These are phyloP conservation scores for Plantago major DNA, from an alignment of 257 asterid genomes.

Conservation along the genomic window DNA sequence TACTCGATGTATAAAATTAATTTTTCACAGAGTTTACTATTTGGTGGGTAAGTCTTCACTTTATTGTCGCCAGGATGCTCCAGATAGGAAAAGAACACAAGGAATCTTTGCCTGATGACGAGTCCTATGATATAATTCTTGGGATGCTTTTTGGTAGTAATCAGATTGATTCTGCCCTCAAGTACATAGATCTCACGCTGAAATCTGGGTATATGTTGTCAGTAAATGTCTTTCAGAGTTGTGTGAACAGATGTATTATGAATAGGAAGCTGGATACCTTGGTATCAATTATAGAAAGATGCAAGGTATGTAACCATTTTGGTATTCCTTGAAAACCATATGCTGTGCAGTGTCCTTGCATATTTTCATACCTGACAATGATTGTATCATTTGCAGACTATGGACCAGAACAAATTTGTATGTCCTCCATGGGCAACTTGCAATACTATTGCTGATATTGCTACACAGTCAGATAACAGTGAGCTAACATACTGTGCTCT, in stretches of 20 bases:
- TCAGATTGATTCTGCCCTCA: constrained; percentile 64
- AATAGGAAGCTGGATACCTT: constrained; percentile 55
- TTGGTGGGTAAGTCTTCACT: constrained; percentile 27
- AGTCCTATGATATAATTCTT: constrained; percentile 71
- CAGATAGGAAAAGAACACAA: constrained; percentile 54
- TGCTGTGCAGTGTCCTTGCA: constrained; percentile 9
- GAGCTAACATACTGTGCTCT: constrained; percentile 64
- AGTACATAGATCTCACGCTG: constrained; percentile 52
- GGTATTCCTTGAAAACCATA: constrained; percentile 20
- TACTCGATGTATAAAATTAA: constrained; percentile 9
- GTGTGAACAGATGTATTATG: constrained; percentile 44
- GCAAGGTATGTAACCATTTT: constrained; percentile 57
- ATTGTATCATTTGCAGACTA: constrained; percentile 55
- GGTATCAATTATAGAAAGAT: constrained; percentile 71
- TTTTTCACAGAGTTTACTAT: constrained; percentile 15
- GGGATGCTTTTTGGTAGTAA: constrained; percentile 55
- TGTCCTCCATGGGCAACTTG: constrained; percentile 71
- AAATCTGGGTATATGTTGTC: constrained; percentile 66
- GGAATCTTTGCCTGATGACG: constrained; percentile 78
- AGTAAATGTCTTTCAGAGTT: constrained; percentile 42
- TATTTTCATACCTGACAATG: constrained; percentile 18
- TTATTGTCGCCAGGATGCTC: constrained; percentile 69
- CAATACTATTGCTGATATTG: constrained; percentile 61
- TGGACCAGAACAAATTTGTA: constrained; percentile 74
- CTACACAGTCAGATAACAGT: constrained; percentile 62